Percentiles rank a stretch among this genome's conserved stretches.
Conservation (phyloP, 1,284 basidiomycete genomes). For the Melampsora larici-populina region DNA sequence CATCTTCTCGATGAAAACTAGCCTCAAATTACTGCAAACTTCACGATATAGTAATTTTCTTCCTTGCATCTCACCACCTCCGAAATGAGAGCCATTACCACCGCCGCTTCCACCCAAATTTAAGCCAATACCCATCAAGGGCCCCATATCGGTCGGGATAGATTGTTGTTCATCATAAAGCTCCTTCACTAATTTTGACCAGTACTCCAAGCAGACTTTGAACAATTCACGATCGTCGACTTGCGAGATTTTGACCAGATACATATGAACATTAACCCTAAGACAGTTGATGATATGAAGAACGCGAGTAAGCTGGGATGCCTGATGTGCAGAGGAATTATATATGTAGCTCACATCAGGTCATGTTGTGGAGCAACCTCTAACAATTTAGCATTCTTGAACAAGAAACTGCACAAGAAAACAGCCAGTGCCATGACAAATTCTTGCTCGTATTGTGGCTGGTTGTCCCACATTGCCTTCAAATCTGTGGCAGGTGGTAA, state of each 20-base stretch:
- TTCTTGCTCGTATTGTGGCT: slow-evolving; percentile 90
- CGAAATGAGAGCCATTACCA: slow-evolving; percentile 48
- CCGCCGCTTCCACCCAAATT: slow-evolving; percentile 57
- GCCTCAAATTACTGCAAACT: slow-evolving; percentile 85
- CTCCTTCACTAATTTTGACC: slow-evolving; percentile 95
- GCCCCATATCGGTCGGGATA: slow-evolving; percentile 83
- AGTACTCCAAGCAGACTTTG: slow-evolving; percentile 99
- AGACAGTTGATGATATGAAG: neutral
- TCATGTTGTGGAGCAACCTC: slow-evolving; percentile 90
- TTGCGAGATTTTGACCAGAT: slow-evolving; percentile 97
- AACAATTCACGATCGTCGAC: slow-evolving; percentile 99
- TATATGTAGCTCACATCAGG: slow-evolving; percentile 62
- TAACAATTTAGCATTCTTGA: slow-evolving; percentile 71
- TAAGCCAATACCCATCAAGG: slow-evolving; percentile 87
- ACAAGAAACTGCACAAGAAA: slow-evolving; percentile 95
- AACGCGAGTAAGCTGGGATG: neutral
- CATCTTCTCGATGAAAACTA: slow-evolving; percentile 99
- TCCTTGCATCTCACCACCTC: slow-evolving; percentile 54
- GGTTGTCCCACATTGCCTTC: slow-evolving; percentile 82
- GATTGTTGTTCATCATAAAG: slow-evolving; percentile 97
- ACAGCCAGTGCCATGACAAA: slow-evolving; percentile 94
- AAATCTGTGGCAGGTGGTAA: slow-evolving; percentile 89
- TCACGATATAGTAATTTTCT: slow-evolving; percentile 93
- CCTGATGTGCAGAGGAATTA: neutral
- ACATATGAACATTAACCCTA: slow-evolving; percentile 82